Base-by-base conservation (phyloP, 2,329 filamentous ascomycete genomes). In the Neonectria coccinea region DNA sequence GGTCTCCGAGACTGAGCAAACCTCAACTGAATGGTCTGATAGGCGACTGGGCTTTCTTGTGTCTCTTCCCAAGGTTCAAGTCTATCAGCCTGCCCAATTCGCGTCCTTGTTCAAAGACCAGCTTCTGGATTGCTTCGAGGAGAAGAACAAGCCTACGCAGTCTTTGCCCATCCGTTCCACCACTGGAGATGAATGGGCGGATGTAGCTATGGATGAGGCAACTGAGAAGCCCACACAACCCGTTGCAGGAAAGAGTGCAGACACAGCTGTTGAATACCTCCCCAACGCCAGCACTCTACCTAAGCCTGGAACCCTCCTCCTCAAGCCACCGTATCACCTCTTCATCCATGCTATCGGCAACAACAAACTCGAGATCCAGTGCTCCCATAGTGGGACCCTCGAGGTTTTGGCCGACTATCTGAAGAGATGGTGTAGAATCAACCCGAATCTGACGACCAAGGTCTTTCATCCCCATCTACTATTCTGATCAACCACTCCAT, bases 251-350 rank as follows among this genome's bases (percentile, higher is more conserved):
- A 59, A 20, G 18, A 27, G 27, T 2, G 50, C 51, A 10, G 4
- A 12, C 0, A 12, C 65, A 2, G 7, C 18, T 3, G 56, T 71
- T 25, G 65, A 79, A 12, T 76, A 78, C 54, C 72, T 87, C 3
- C 83, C 85, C 1, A 77, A 79, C 27, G 70, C 79, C 2, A 77
- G 74, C 4, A 76, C 76, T 0, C 71, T 86, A 11, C 79, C 81
- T 4, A 77, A 82, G 2, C 85, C 84, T 0, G 82, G 85, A 52
- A 78, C 84, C n/a, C 75, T 86, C 10, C 76, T 85, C 14, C 74
- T 78, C 9, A 79, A 75, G 33, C 81, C 84, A 1, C 84, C 84
- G 0, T 86, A 86, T 67, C 78, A 84, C 56, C 74, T 86, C 6
- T 76, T 79, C 14, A 74, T 86, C 5, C 68, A 75, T 20, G 72